Evolutionary conservation across 2,329 filamentous ascomycete species (phyloP), one percentile per base, ranked within the genome.

Genomic region (Colletotrichum sp.): DNA sequence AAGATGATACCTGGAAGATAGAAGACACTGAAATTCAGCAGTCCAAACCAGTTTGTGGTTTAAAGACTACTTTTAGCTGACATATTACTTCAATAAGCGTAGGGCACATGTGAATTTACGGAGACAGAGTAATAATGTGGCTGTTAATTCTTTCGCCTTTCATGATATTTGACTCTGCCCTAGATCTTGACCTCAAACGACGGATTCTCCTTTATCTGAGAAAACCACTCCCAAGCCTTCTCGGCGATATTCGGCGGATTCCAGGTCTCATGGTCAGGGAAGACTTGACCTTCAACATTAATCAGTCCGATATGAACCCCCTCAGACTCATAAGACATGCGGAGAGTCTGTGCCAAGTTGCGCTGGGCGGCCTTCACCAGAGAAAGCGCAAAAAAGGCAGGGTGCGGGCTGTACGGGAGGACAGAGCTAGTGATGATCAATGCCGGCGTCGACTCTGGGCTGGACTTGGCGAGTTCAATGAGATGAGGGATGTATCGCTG

Each of bases 341-440:
- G 78, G 77, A 91, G 80, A 18, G 83, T 87, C 72, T 87, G 81
- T 12, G 89, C 83, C 78, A 91, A 80, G 57, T 88, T 90, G 21
- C 86, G 81, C 82, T 91, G 89, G 0, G 88, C 85, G 2, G 88
- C 87, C 78, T 91, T 91, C 60, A 84, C 84, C 69, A 90, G 82
- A 3, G 87, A 89, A 8, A 91, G 81, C 0, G 87, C 87, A 24
- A 91, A 87, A 0, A 90, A 81, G 28, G 85, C 80, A 5, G 88
- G 86, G 3, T 86, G 79, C 0, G 89, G 89, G 30, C 87, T 82
- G 74, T 85, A 84, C 24, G 87, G 88, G 15, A 91, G 83, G 60
- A 85, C 80, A 28, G 86, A 87, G 80, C 84, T 88, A 0, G 88
- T 90, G 12, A 90, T 87, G 30, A 90, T 82, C 10, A 90, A 80